Evolutionary conservation across 2,329 filamentous ascomycete species (phyloP), one percentile per base, ranked within the genome.

Genomic region (Clarireedia sp.): DNA sequence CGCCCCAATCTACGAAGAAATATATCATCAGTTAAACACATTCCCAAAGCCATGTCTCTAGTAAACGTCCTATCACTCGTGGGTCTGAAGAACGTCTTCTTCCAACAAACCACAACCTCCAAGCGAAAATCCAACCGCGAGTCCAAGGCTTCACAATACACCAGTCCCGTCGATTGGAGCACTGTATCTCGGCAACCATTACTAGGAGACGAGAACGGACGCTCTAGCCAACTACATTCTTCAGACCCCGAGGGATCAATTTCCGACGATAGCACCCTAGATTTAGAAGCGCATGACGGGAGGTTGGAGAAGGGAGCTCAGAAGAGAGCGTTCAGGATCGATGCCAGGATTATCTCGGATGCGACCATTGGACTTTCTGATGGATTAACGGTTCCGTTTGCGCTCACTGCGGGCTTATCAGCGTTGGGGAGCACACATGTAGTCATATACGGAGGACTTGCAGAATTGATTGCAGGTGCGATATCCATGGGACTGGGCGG

Each of bases 401-500:
- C 81, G 1, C 70, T 85, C 10, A 83, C 80, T 1, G 81, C 82
- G 2, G 82, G 81, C 4, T 68, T 85, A 2, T 71, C 69, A 7
- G 68, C 70, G 1, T 64, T 79, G 49, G 76, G 76, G 9, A 74
- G 76, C 59, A 78, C 77, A 23, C 76, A 73, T 48, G 72, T 79
- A 0, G 77, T 79, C 19, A 72, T 86, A 3, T 76, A 81, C 59
- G 81, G 78, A 21, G 81, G 81, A 2, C 69, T 83, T 21, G 81
- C 81, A 0, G 81, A 85, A 66, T 71, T 84, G 26, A 79, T 83
- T 60, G 78, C 79, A 1, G 81, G 81, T 19, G 75, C 78, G 6
- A 82, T 84, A 40, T 81, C 78, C 2, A 84, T 84, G 81, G 81
- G 81, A 2, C 67, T 85, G 17, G 81, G 81, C 29, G 80, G 78